Evolutionary conservation across 805 yeast species (phyloP), one percentile per base, ranked within the genome.

Genomic region (Metschnikowia proteae): DNA sequence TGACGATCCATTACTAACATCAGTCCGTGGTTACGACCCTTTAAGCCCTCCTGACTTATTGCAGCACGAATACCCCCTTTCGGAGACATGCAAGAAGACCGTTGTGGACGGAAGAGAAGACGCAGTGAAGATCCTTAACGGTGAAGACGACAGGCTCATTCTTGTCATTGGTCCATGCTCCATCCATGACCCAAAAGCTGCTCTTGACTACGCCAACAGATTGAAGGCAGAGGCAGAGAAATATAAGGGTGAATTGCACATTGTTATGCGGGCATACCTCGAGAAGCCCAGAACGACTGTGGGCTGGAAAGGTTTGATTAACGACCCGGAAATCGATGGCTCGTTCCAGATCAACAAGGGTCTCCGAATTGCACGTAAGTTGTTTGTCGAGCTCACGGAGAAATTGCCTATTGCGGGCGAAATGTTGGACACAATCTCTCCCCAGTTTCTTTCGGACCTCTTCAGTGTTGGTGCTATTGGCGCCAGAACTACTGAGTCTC

Each of bases 221-320:
- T 77, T 92, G 58, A 80, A 81, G 66, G 73, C 73, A 51, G 72
- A 88, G 48, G 74, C 89, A 33, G 86, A 82, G 33, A 88, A 87
- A 67, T 78, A 88, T 54, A 68, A 82, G 53, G 81, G 76, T 47
- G 98, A 92, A 57, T 76, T 92, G 48, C 86, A 84, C 48, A 80
- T 92, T 50, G 80, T 92, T 55, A 92, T 92, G 99, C 86, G 99
- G 75, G 98, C 98, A 5, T 92, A 92, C 79, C 78, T 92, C 59
- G 99, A 92, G 74, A 92, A 92, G 73, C 99, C 99, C 62, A 86
- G 99, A 77, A 92, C 99, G 55, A 92, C 98, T 25, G 98, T 92
- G 47, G 99, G 99, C 56, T 92, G 99, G 99, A 92, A 92, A 73
- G 99, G 99, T 61, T 77, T 92, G 62, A 90, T 92, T 66, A 92